phyloP scores from a whole-genome alignment of 495 filamentous ascomycete genomes.

The Penicillium malachiteum region DNA sequence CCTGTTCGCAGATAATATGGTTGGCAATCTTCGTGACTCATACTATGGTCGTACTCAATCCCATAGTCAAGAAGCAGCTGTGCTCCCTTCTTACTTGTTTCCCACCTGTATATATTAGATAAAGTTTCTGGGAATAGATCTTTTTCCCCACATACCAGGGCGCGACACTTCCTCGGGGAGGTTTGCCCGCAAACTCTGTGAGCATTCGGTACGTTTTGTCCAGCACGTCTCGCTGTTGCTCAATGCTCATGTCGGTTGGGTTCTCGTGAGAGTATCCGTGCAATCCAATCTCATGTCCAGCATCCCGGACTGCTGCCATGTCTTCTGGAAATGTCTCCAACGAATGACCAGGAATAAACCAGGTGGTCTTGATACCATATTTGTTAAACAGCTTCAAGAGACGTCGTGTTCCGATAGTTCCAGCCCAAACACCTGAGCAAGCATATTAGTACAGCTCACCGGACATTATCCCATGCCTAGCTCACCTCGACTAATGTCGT shows the following conservation, averaged over 20 bases:
- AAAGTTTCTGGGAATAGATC: background rate
- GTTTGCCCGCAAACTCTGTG: conserved; percentile 72
- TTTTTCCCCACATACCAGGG: conserved; percentile 33
- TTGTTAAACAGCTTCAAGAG: conserved; percentile 73
- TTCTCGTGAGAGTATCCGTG: conserved; percentile 79
- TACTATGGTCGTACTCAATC: conserved; percentile 67
- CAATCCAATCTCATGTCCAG: conserved; percentile 75
- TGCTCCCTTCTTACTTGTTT: conserved; percentile 62
- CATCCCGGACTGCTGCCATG: conserved; percentile 67
- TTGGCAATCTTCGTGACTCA: conserved; percentile 65
- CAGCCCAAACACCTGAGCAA: conserved; percentile 62
- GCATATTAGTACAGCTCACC: background rate
- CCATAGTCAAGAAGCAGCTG: conserved; percentile 66
- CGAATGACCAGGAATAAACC: conserved; percentile 80
- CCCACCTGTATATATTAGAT: conserved; percentile 46
- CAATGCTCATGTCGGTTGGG: conserved; percentile 68
- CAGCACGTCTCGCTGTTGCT: conserved; percentile 74
- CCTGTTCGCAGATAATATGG: conserved; percentile 61
- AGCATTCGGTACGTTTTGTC: conserved; percentile 73
- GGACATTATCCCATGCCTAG: background rate
- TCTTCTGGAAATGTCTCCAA: conserved; percentile 78
- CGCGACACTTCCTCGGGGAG: conserved; percentile 65
- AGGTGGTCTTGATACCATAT: conserved; percentile 77
- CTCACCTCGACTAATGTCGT: conserved; percentile 61
- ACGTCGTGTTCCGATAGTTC: conserved; percentile 66